Evolutionary conservation across 2,329 filamentous ascomycete genomes (phyloP).

Genomic region (Catunica adiposa): DNA sequence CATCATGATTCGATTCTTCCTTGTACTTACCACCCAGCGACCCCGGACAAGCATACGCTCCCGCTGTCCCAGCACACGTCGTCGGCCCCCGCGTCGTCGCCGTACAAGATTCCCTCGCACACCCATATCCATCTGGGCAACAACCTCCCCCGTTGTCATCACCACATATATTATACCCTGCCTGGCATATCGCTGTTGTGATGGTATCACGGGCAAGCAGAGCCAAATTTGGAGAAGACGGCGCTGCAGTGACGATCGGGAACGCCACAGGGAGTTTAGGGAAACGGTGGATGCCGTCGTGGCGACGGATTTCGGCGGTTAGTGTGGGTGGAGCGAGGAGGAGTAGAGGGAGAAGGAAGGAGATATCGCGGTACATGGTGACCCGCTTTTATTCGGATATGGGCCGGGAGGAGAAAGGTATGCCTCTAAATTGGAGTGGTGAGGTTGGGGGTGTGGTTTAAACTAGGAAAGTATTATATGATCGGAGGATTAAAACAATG

Average conservation of each 20-base stretch:
- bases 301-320: conserved; percentile 3
- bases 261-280: background rate
- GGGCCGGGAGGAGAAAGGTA: too few relatives aligned
- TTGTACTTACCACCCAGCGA: conserved; percentile 1
- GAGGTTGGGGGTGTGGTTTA: too few relatives aligned
- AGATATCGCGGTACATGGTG: background rate
- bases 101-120: conserved; percentile 22
- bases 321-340: background rate
- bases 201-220: background rate
- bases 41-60: conserved; percentile 5
- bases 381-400: background rate
- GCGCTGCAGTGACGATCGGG: background rate
- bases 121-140: conserved; percentile 32
- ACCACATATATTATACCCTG: conserved; percentile 22
- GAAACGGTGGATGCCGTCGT: conserved; percentile 1
- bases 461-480: too few relatives aligned
- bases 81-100: conserved; percentile 15
- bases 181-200: conserved; percentile 15
- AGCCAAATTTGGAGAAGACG: background rate
- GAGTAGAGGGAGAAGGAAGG: background rate
- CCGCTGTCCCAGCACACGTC: conserved; percentile 1
- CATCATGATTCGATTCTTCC: background rate
- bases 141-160: conserved; percentile 28
- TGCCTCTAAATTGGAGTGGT: too few relatives aligned
- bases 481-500: too few relatives aligned